Evolutionary conservation across 2,329 filamentous ascomycete species (phyloP).

Genomic region (Verticillium zaregamsianum): DNA sequence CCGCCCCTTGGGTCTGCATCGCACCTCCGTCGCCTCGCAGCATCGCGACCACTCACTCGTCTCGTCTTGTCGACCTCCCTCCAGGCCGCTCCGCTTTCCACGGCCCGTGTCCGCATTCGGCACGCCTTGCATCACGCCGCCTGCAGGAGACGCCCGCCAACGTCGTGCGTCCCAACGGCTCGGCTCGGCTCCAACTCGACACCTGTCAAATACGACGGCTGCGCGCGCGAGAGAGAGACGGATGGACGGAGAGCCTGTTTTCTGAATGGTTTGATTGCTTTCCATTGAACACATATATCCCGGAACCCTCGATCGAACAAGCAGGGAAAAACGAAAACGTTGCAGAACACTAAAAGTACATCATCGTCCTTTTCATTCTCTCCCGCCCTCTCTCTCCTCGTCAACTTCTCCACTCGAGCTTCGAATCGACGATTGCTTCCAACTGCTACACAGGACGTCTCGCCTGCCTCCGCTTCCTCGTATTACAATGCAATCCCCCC

Average conservation of each 20-base stretch:
- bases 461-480: background rate
- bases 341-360: constrained; percentile 9
- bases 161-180: background rate
- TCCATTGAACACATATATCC: background rate
- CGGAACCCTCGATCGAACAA: background rate
- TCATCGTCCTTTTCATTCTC: constrained; percentile 1
- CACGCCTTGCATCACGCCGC: background rate
- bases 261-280: background rate
- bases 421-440: too few relatives aligned
- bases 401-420: too few relatives aligned
- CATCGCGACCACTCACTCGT: too few relatives aligned
- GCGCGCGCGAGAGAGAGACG: too few relatives aligned
- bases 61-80: too few relatives aligned
- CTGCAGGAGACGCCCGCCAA: background rate
- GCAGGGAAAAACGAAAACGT: background rate
- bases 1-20: too few relatives aligned
- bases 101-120: too few relatives aligned
- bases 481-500: background rate
- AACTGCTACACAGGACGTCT: background rate
- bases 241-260: background rate
- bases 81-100: too few relatives aligned
- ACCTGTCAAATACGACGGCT: background rate
- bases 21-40: too few relatives aligned
- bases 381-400: background rate
- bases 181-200: background rate